Conservation (phyloP, 805 yeast species). For the Candida broadrunensis region DNA sequence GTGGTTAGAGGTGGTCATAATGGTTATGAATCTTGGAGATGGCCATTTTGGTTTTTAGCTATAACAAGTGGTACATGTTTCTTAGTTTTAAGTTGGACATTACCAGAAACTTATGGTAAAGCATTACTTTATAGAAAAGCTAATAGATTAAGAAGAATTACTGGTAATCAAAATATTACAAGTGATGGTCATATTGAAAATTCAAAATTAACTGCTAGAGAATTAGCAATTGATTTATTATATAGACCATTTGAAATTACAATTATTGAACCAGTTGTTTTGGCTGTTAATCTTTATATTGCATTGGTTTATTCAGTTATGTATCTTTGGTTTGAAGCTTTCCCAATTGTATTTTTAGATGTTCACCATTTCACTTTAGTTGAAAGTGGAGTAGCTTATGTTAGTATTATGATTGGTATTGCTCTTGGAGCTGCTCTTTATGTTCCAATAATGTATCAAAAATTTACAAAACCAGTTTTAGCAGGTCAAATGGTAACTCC, state of each 20-base stretch:
- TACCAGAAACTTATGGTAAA: constrained; percentile 47
- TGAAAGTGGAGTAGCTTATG: constrained; percentile 45
- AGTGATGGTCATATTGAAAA: constrained; percentile 36
- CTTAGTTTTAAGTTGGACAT: constrained; percentile 31
- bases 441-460: constrained; percentile 19
- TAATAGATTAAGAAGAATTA: constrained; percentile 38
- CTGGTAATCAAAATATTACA: constrained; percentile 43
- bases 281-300: constrained; percentile 50
- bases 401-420: constrained; percentile 49
- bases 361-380: constrained; percentile 45
- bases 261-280: constrained; percentile 51
- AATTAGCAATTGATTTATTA: constrained; percentile 26
- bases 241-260: constrained; percentile 51
- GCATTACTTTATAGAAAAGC: constrained; percentile 48
- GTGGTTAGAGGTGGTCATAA: constrained; percentile 23
- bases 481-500: constrained; percentile 26
- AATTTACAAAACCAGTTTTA: constrained; percentile 16
- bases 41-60: constrained; percentile 51
- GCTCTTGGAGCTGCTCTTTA: constrained; percentile 32
- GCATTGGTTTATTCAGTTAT: constrained; percentile 51
- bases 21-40: constrained; percentile 43
- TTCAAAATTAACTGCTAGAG: constrained; percentile 13
- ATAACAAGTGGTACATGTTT: constrained; percentile 38
- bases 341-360: constrained; percentile 48
- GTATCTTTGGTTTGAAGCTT: constrained; percentile 53